Evolutionary conservation across 2,329 filamentous ascomycete genomes (phyloP), one percentile per base, ranked within the genome.

Genomic region (Penicillium italicum): DNA sequence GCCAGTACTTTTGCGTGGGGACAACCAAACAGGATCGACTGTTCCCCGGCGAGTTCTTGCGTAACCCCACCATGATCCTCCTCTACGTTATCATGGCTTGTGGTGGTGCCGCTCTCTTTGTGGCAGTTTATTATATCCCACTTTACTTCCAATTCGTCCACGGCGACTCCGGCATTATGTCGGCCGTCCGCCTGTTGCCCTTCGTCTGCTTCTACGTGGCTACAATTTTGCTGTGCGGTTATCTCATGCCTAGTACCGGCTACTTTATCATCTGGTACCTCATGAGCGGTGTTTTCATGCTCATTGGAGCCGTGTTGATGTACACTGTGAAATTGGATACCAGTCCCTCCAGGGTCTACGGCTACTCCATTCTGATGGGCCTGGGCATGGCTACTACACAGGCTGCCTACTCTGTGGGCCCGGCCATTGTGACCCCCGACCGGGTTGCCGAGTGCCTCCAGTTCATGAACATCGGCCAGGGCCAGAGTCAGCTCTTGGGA

Each of bases 401-500:
- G 40, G 40, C 40, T 5, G 40, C 40, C 22, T 43, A 43, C 24
- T 24, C 40, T 3, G 40, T 43, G 16, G 40, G 40, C 2, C 40
- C 40, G 16, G 6, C 41, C n/a, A 30, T 43, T 30, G 41, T 43
- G n/a, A 14, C 26, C 11, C 41, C 41, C 11, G 41, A 43, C 10
- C 41, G 41, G 1, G 41, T 54, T 6, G 33, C 55, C 2, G 50
- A 45, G 12, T 48, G 24, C 1, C 45, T 60, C 20, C 24, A 55
- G 2, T 55, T 54, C 36, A 58, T 56, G 43, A 53, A 55, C 24
- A 46, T 58, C 18, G 50, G 52, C n/a, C 50, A 60, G 30, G 37
- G 56, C 8, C 41, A 51, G 14, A 53, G 55, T 24, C 50, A 54
- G 26, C 50, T 55, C 20, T 18, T 59, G 14, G 57, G 49, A 22